Percentiles rank a stretch among this genome's conserved stretches.
Conservation (phyloP, 164 flowering plant species). For the Hamamelis virginiana region DNA sequence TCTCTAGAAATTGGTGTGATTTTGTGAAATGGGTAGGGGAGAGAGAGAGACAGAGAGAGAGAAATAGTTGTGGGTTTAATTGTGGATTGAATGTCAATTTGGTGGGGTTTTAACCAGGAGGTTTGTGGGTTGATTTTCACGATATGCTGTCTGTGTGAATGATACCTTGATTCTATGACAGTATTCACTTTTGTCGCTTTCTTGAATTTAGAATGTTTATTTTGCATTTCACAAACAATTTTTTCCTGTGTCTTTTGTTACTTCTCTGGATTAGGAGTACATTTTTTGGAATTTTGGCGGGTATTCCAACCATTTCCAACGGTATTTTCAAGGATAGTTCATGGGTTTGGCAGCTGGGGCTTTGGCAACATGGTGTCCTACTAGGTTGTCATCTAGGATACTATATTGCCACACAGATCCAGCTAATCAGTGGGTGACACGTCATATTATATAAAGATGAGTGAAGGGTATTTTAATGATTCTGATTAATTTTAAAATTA, state of each 20-base stretch:
- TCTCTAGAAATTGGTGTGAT: too few relatives aligned
- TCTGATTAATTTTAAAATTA: too few relatives aligned
- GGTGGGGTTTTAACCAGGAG: background rate
- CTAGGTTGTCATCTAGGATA: background rate
- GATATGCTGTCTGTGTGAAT: constrained; percentile 34
- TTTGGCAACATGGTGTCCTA: background rate
- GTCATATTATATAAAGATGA: too few relatives aligned
- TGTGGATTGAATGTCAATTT: background rate
- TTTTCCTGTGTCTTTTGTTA: background rate
- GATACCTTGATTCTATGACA: background rate
- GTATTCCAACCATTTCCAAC: constrained; percentile 10
- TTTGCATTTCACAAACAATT: too few relatives aligned
- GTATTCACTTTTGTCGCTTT: background rate
- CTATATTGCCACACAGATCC: too few relatives aligned
- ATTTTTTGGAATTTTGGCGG: constrained; percentile 13
- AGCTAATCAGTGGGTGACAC: too few relatives aligned
- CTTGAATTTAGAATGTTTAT: constrained; percentile 8
- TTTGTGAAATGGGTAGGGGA: too few relatives aligned
- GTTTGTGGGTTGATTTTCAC: constrained; percentile 26
- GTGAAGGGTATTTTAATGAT: background rate
- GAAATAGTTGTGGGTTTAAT: background rate
- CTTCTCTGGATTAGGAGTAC: background rate
- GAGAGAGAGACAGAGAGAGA: too few relatives aligned
- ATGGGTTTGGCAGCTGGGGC: background rate
- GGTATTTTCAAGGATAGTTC: constrained; percentile 8